Conservation (phyloP, 768 basidiomycete species). For the Tulasnella sp. region DNA sequence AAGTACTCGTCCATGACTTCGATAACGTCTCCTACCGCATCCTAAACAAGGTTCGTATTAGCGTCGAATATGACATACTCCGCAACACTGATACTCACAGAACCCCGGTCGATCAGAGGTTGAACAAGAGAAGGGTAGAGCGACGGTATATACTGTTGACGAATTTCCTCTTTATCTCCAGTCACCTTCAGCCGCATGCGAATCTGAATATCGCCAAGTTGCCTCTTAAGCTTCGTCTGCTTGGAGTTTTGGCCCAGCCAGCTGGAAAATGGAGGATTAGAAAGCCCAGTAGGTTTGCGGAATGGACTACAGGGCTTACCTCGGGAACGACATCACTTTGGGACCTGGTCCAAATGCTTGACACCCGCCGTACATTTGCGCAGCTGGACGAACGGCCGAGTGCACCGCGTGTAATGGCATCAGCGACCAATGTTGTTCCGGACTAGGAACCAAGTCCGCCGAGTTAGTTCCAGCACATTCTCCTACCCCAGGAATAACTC, state of each 20-base stretch:
- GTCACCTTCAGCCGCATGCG: conserved; percentile 93
- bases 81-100: conserved; percentile 40
- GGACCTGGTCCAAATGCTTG: conserved; percentile 47
- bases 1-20: conserved; percentile 89
- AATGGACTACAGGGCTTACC: conserved; percentile 38
- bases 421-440: conserved; percentile 91
- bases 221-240: conserved; percentile 65
- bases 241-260: conserved; percentile 99
- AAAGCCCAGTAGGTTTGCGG: background rate
- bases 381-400: conserved; percentile 84
- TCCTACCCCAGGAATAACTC: conserved; percentile 1
- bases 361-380: conserved; percentile 64
- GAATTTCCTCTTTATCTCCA: conserved; percentile 78
- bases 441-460: conserved; percentile 32
- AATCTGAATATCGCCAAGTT: conserved; percentile 82
- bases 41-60: conserved; percentile 32
- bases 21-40: conserved; percentile 72
- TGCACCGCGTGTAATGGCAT: conserved; percentile 90
- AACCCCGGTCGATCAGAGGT: conserved; percentile 63
- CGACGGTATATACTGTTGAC: conserved; percentile 86
- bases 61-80: background rate
- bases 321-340: conserved; percentile 66
- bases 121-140: conserved; percentile 68
- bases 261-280: conserved; percentile 31
- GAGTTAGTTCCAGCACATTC: background rate